These are phyloP conservation scores for Acaromyces ingoldii DNA, from an alignment of 1,284 basidiomycete species.

Conservation along the genomic window DNA sequence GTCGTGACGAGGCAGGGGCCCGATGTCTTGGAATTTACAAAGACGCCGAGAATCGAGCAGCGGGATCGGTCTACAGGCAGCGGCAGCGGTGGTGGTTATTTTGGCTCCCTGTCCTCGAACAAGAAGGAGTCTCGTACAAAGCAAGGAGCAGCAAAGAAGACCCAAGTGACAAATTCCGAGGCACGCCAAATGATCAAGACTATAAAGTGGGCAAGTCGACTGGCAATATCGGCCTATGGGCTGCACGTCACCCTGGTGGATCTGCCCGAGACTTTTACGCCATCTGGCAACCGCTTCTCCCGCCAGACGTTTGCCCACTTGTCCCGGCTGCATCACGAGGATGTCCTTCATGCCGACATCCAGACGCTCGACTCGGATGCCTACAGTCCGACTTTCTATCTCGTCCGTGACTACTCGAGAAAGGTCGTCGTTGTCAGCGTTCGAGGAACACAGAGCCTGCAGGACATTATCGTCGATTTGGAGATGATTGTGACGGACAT, in stretches of 20 bases:
- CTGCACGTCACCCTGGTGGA: conserved; percentile 31
- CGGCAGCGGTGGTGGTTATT: conserved; percentile 19
- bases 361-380: conserved; percentile 30
- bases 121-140: no score
- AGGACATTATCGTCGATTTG: conserved; percentile 49
- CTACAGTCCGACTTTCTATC: conserved; percentile 48
- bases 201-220: conserved; percentile 48
- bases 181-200: conserved; percentile 31
- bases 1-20: conserved; percentile 41
- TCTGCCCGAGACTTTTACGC: conserved; percentile 46
- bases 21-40: conserved; percentile 46
- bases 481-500: conserved; percentile 44
- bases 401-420: conserved; percentile 41
- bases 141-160: no score
- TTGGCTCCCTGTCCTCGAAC: conserved; percentile 15
- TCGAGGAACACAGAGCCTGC: conserved; percentile 47
- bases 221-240: conserved; percentile 44
- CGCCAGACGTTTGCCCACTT: conserved; percentile 48
- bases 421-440: conserved; percentile 46
- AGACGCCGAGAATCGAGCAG: conserved; percentile 27
- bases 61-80: no score
- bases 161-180: no score
- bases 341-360: conserved; percentile 49
- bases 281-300: conserved; percentile 43
- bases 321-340: conserved; percentile 38